Evolutionary conservation across 2,329 filamentous ascomycete genomes (phyloP), one percentile per base, ranked within the genome.

Genomic region (Penicillium sp.): DNA sequence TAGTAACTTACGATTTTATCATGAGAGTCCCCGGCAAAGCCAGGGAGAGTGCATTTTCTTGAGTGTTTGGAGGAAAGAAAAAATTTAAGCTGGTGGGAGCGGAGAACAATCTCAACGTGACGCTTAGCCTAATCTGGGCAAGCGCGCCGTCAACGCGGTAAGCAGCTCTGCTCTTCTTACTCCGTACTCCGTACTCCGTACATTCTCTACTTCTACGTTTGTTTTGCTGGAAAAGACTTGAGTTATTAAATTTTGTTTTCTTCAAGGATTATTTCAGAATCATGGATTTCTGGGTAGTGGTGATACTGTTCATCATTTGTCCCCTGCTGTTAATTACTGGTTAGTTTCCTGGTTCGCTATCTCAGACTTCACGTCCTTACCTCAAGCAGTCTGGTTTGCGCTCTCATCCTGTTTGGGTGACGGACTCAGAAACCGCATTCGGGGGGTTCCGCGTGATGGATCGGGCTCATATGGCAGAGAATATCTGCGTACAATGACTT

Each of bases 401-500:
- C 68, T 83, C 38, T 83, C 81, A 2, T 82, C 80, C 8, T 84
- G 80, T 61, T 69, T 83, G 43, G 81, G 81, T 23, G 77, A 81
- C 61, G 71, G 74, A 33, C 74, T 83, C 61, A 79, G 80, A 49
- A 75, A 77, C 42, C 76, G 75, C 55, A 70, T 77, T 50, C 74
- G 72, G 28, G 74, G 78, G 52, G 74, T 73, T 52, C 75, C 72
- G 20, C 74, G 75, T 54, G 70, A 75, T 49, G 71, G 74, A 33
- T 62, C 75, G 47, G 71, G 73, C 48, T 76, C 77, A 2, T 85
- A 82, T 62, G 82, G 81, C 42, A 74, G 79, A 50, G 78, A 78
- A 60, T 85, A 85, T 62, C 78, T 82, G 43, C 76, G 80, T 45
- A 79, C 77, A 14, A 79, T 85, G 69, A 78, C 79, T n/a, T 79